These are phyloP conservation scores for Chaetothyriales sp. DNA, from an alignment of 2,329 filamentous ascomycete species.

Conservation along the genomic window DNA sequence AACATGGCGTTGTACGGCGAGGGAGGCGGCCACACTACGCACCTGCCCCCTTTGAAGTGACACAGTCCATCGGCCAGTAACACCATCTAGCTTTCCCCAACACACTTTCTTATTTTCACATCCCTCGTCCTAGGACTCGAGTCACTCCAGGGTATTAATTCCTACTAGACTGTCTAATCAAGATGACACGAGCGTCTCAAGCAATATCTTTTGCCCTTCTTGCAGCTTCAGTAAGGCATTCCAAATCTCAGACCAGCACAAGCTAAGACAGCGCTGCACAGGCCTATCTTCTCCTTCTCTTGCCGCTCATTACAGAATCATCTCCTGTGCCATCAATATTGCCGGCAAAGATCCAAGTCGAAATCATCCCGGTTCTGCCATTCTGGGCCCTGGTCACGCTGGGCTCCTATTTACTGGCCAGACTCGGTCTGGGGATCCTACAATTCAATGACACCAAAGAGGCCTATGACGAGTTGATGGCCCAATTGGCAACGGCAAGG, in stretches of 20 bases:
- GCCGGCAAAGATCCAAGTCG: conserved; percentile 17
- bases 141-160: not conserved
- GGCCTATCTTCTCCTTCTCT: conserved; percentile 17
- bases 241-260: not conserved
- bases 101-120: not conserved
- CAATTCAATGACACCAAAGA: conserved; percentile 94
- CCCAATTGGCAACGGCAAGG: conserved; percentile 48
- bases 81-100: not conserved
- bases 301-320: conserved; percentile 16
- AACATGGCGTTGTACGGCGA: not conserved
- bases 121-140: not conserved
- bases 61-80: not conserved
- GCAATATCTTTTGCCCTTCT: conserved; percentile 56
- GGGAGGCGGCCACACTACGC: not conserved
- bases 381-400: conserved; percentile 87
- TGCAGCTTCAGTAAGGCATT: conserved; percentile 9
- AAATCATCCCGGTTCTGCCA: conserved; percentile 81
- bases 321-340: conserved; percentile 18
- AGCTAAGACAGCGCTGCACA: conserved; percentile 1
- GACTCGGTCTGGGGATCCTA: conserved; percentile 80
- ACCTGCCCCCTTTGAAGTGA: not conserved
- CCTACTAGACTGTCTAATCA: not conserved
- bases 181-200: conserved; percentile 88
- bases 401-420: conserved; percentile 81
- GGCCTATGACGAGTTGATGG: conserved; percentile 80